Base-by-base conservation (phyloP, 306 rosid species). In the Inga oerstediana region DNA sequence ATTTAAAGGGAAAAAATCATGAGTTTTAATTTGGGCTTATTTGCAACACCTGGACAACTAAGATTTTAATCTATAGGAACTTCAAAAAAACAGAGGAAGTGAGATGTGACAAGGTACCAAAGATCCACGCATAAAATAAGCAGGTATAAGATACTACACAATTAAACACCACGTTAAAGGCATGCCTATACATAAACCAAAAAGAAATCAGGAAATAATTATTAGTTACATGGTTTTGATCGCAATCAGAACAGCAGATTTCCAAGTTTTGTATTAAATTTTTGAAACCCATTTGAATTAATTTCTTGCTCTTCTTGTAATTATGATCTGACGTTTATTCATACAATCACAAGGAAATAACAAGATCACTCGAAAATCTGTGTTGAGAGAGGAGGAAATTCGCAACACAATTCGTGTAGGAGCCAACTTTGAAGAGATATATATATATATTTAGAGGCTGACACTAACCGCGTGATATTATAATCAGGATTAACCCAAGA, bases 31-130 rank as follows among this genome's bases (percentile, higher is more conserved):
- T 67, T 45, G 59, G 77, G 68, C 74, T 79, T 79, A 35, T 49
- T 14, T n/a, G 45, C 19, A 37, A 44, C 72, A 73, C 62, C 39
- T 7, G 49, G 68, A 27, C 75, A 74, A 35, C 68, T 65, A 27
- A 52, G 76, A 82, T 75, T 41, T 75, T 75, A 8, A 66, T 75
- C 45, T 45, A 45, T 35, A 10, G 32, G 54, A 13, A 16, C 7
- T 35, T 62, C 68, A 1, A 5, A 52, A 17, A 16, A 16, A 39
- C 7, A 39, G 41, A 56, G 43, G 72, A n/a, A 56, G 64, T 41
- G 51, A 76, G 72, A 68, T 58, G 78, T 77, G 81, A 75, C 44
- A 52, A 74, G 56, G 80, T 48, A 35, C 41, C 79, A n/a, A 62
- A 11, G 54, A 32, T 34, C 34, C 64, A 5, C 15, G 43, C 59